Evolutionary conservation across 441 rosid species (phyloP), one percentile per base, ranked within the genome.

Genomic region (Omphalea diandra): DNA sequence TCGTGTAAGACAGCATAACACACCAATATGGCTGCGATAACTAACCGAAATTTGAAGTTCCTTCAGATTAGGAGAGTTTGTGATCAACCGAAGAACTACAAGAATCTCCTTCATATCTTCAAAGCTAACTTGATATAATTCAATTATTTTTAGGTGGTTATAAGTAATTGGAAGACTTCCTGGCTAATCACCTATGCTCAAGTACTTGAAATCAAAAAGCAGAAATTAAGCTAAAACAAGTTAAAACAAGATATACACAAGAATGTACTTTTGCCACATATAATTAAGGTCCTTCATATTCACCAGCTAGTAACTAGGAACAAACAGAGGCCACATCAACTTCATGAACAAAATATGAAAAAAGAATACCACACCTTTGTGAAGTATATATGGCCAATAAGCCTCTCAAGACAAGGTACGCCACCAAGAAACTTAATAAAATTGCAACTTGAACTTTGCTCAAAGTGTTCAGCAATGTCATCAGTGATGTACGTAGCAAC

Each of bases 401-500:
- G 99, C 80, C 79, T 90, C 84, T 89, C 87, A 52, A 94, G 96
- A 75, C n/a, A 85, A 50, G 98, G 96, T 9, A 86, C 94, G 59
- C 87, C 86, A 3, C 94, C 94, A 68, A 94, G 94, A 83, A 92
- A 84, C 78, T 87, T 89, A 63, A 83, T 77, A 55, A 92, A 88
- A 73, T 89, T 92, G 87, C 94, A 89, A 71, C 79, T 83, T 2
- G 84, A 89, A 75, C 88, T 87, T 77, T 92, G 97, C 85, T 89
- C 97, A 53, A 90, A 86, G 77, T 80, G 87, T 64, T 94, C 97
- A 56, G 86, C 83, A 27, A 77, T 75, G 54, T 89, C 94, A 44
- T 92, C 98, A 69, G 80, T 88, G 91, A 92, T 87, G 56, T 92
- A 90, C 98, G 92, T 89, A 3, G 89, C 88, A 72, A 90, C 89